Conservation (phyloP, 768 basidiomycete species). For the Russula sp. region DNA sequence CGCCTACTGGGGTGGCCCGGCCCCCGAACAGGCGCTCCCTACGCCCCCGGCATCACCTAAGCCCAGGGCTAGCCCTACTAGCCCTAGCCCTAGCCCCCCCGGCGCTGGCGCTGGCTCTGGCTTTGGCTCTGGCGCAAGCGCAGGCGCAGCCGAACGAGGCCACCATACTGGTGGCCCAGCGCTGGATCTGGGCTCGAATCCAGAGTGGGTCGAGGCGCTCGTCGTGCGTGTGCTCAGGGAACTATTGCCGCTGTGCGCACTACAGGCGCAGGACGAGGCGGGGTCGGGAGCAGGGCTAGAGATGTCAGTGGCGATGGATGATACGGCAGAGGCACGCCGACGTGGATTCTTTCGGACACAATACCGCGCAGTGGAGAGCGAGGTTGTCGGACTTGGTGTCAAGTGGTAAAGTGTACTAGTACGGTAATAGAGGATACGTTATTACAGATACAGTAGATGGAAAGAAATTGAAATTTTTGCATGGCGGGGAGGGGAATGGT, state of each 20-base stretch:
- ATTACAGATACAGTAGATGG: too few species aligned
- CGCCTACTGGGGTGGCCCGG: slow-evolving; percentile 61
- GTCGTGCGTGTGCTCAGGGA: slow-evolving; percentile 39
- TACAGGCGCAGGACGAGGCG: background rate
- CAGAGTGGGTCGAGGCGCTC: slow-evolving; percentile 32
- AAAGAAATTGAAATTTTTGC: too few species aligned
- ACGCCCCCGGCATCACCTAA: slow-evolving; percentile 44
- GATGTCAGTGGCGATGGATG: slow-evolving; percentile 26
- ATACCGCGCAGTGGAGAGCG: slow-evolving; percentile 83
- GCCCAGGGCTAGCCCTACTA: background rate
- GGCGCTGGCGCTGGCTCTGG: background rate
- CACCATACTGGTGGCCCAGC: background rate
- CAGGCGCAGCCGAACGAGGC: background rate
- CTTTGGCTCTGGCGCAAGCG: background rate
- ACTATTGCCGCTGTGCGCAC: slow-evolving; percentile 30
- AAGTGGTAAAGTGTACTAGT: slow-evolving; percentile 17
- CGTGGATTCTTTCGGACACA: slow-evolving; percentile 61
- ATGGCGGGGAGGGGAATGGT: too few species aligned
- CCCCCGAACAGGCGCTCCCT: slow-evolving; percentile 28
- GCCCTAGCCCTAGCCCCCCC: too few species aligned
- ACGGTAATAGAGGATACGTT: too few species aligned
- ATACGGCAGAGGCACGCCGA: slow-evolving; percentile 35
- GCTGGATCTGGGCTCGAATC: background rate
- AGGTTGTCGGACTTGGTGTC: slow-evolving; percentile 51
- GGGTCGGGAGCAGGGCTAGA: background rate